phyloP scores from a whole-genome alignment of 805 yeast genomes.

The Kodamaea hsintzibuensis region DNA sequence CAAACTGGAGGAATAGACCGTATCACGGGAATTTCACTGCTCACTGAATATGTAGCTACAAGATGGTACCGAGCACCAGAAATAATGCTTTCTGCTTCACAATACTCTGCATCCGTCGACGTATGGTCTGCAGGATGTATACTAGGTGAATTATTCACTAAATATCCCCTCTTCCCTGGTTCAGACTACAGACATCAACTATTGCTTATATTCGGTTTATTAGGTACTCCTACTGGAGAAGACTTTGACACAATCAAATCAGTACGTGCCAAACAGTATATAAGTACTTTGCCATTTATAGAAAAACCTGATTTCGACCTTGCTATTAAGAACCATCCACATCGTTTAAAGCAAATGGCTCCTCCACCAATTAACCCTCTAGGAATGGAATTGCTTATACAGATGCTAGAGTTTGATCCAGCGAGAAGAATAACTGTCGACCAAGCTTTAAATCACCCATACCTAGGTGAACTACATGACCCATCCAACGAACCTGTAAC shows the following conservation, averaged over 20 bases:
- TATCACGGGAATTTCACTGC: slow-evolving; percentile 34
- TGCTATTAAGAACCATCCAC: slow-evolving; percentile 22
- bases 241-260: slow-evolving; percentile 22
- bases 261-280: slow-evolving; percentile 25
- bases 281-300: slow-evolving; percentile 27
- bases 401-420: slow-evolving; percentile 71
- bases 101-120: slow-evolving; percentile 75
- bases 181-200: slow-evolving; percentile 71
- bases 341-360: slow-evolving; percentile 16
- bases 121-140: slow-evolving; percentile 83
- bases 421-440: slow-evolving; percentile 68
- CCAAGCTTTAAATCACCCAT: slow-evolving; percentile 78
- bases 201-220: slow-evolving; percentile 61
- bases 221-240: slow-evolving; percentile 62
- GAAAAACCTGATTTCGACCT: slow-evolving; percentile 17
- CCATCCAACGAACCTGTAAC: slow-evolving; percentile 32
- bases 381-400: slow-evolving; percentile 26
- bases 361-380: slow-evolving; percentile 21
- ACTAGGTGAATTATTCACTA: slow-evolving; percentile 63
- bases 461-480: slow-evolving; percentile 69
- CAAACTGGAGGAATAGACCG: slow-evolving; percentile 8
- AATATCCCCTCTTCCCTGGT: slow-evolving; percentile 73
- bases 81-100: slow-evolving; percentile 71
- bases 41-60: slow-evolving; percentile 83
- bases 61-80: slow-evolving; percentile 87